Evolutionary conservation across 1,284 basidiomycete genomes (phyloP), one percentile per base, ranked within the genome.

Genomic region (Sphagnurus paluster): DNA sequence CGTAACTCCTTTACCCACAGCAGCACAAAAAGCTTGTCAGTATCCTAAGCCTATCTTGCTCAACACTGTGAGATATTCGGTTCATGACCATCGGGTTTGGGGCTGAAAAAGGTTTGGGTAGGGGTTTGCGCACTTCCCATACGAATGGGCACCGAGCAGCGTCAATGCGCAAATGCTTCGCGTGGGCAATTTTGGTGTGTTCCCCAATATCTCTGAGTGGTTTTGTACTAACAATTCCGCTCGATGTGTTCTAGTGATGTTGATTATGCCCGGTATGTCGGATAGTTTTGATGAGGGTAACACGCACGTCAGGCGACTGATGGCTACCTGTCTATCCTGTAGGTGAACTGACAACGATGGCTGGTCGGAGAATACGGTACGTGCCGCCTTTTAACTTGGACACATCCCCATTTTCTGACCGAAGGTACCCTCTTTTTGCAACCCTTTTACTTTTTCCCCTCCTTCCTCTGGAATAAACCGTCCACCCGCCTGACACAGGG

Each of bases 111-210:
- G 5, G 9, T 16, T 7, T 13, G 11, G 2, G 5, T 33, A 84
- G 84, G 87, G 84, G 32, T 80, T 73, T 56, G 83, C 86, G 3
- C 70, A 80, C 51, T 56, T 59, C 9, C 89, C 89, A 7, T 91
- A 92, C 62, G 74, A 80, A 49, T 92, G 90, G 90, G 77, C 84
- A 2, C 84, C 87, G 0, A 77, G 73, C 56, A 85, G 80, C 1
- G 88, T 92, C 37, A 82, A 90, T 61, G 75, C 89, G 35, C 90
- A 91, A 67, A 85, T 91, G 69, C 68, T 91, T 42, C 83, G 86
- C 28, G 75, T 87, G n/a, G 90, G 90, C 21, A 82, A 87, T 54
- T 73, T 92, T 45, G 72, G 72, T 73, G 43, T 62, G 14, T 39
- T 39, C 3, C 5, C 23, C 19, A 14, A 28, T 32, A 30, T 39